Evolutionary conservation across 2,329 filamentous ascomycete species (phyloP).

Genomic region (Penicillium sp.): DNA sequence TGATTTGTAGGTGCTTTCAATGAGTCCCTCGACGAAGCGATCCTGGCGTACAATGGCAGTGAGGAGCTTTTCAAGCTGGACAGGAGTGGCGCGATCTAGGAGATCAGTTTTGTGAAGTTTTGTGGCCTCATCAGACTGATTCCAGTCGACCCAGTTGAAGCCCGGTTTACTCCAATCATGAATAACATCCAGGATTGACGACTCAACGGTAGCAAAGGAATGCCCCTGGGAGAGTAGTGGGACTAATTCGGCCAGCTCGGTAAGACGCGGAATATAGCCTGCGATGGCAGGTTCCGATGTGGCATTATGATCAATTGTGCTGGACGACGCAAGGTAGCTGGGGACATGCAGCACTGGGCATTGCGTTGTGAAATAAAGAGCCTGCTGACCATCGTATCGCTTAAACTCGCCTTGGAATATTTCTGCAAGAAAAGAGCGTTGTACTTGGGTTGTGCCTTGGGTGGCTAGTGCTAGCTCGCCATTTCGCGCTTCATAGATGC

Average conservation of each 20-base stretch:
- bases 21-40: not conserved
- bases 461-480: conserved; percentile 2
- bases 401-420: not conserved
- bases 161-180: not conserved
- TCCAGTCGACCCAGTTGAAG: not conserved
- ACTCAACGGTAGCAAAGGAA: not conserved
- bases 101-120: not conserved
- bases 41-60: not conserved
- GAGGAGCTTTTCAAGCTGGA: conserved; percentile 1
- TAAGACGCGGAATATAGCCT: not conserved
- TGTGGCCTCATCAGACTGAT: not conserved
- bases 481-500: conserved; percentile 4
- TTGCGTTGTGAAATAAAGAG: conserved; percentile 1
- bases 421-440: not conserved
- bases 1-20: not conserved
- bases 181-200: not conserved
- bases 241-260: not conserved
- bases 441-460: not conserved
- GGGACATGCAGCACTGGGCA: not conserved
- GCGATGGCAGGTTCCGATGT: not conserved
- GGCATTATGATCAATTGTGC: not conserved
- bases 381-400: not conserved
- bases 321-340: not conserved
- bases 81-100: not conserved
- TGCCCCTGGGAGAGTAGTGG: not conserved